Evolutionary conservation across 495 filamentous ascomycete species (phyloP), one percentile per base, ranked within the genome.

Genomic region (Coniosporium apollinis): DNA sequence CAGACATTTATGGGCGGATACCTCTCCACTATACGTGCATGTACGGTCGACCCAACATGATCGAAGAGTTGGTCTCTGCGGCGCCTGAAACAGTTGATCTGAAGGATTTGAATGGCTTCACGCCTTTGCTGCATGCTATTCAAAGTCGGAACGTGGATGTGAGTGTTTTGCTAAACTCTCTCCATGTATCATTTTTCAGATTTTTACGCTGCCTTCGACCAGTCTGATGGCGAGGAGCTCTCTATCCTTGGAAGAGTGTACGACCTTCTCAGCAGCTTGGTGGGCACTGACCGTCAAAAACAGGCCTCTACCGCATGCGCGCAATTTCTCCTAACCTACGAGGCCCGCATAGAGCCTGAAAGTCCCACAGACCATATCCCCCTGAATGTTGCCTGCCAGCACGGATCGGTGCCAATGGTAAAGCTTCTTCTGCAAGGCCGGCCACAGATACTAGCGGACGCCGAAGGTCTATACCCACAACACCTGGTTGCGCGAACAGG

Each of bases 11-110:
- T 56, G 91, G 89, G 9, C 69, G 89, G 28, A 81, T 89, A 38
- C 87, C 89, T 13, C 66, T 97, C 9, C 89, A 97, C 47, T 97
- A 97, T 57, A 85, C 89, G 22, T 91, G 82, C 51, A 92, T 94
- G 65, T 80, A 94, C 59, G 89, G 91, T 21, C 70, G 77, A 16
- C 66, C 91, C 15, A 78, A 82, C 30, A 84, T 93, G 75, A 72
- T 92, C 38, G 67, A 76, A 34, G 64, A 67, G 15, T 61, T 97
- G 28, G 61, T 92, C 22, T 57, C 60, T 13, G 59, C 59, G 5
- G 64, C 61, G 15, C 69, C 69, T 6, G 52, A 64, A 4, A 91
- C 82, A 0, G 78, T 96, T 47, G 69, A 96, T 50, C 54, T 73
- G 14, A 80, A 83, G 54, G 89, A 97, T 48, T 84, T 93, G 47